These are phyloP conservation scores for Solanum pennellii DNA, from an alignment of 257 asterid species.

Conservation along the genomic window DNA sequence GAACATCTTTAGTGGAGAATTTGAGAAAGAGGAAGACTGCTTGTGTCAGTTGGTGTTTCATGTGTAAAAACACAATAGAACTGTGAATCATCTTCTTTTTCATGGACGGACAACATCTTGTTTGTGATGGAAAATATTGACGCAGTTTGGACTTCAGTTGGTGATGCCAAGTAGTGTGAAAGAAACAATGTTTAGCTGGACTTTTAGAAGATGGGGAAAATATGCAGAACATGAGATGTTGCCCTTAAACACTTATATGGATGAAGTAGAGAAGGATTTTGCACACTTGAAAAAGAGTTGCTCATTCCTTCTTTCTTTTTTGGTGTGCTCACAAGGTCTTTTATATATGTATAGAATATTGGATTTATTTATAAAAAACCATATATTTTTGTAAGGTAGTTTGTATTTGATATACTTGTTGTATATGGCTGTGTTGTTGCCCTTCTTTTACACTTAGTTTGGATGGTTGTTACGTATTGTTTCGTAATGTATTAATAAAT, in stretches of 20 bases:
- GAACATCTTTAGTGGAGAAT: background rate
- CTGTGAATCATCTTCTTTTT: background rate
- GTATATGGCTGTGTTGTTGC: background rate
- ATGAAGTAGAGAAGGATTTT: background rate
- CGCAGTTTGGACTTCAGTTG: background rate
- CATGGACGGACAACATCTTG: background rate
- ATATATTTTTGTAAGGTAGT: background rate
- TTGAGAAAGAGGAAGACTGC: background rate
- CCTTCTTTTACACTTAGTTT: background rate
- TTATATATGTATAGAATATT: background rate
- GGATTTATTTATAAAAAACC: background rate
- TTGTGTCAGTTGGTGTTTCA: background rate
- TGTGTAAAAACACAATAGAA: background rate
- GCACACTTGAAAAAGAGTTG: background rate
- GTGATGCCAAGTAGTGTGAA: background rate
- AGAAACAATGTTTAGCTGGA: background rate
- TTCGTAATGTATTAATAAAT: background rate
- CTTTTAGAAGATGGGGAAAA: background rate
- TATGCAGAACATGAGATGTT: background rate
- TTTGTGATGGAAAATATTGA: background rate
- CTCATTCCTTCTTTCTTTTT: background rate
- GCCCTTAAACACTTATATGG: background rate
- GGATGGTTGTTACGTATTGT: background rate
- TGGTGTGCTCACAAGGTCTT: background rate
- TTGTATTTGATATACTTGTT: background rate